A percentile compares a stretch with the other conserved stretches of the same genome.
These are phyloP conservation scores for Trypethelium eluteriae DNA, from an alignment of 495 filamentous ascomycete species.

Conservation along the genomic window DNA sequence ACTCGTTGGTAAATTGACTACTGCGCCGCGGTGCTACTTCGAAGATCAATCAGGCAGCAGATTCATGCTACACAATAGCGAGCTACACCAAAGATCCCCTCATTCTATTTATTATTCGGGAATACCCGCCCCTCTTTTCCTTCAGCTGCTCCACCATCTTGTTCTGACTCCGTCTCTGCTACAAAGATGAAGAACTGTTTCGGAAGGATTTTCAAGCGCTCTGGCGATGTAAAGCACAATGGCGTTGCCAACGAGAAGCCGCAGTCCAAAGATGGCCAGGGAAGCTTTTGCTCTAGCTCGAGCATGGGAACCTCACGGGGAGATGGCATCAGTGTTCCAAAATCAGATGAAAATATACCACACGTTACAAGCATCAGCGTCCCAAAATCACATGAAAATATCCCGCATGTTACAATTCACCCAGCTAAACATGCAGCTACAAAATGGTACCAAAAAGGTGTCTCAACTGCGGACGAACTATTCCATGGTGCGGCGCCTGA, in stretches of 20 bases:
- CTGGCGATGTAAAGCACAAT: background rate
- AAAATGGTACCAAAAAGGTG: background rate
- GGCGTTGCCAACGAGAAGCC: background rate
- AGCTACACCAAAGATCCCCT: no score
- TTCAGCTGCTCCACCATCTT: no score
- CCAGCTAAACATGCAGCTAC: slow-evolving; percentile 8
- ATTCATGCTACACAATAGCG: background rate
- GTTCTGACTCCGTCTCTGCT: background rate
- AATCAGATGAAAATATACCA: no score
- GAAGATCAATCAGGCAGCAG: background rate
- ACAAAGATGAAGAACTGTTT: background rate
- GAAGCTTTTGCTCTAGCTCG: background rate
- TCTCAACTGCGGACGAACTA: slow-evolving; percentile 2
- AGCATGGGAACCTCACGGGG: background rate
- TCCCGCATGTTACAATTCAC: slow-evolving; percentile 11
- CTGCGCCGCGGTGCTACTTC: background rate
- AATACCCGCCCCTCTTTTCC: background rate
- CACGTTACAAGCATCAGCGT: no score
- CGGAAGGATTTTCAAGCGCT: background rate
- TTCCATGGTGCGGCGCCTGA: background rate
- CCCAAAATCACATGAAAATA: background rate
- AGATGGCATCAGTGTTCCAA: background rate
- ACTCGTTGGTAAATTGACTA: background rate
- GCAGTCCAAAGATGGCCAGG: background rate
- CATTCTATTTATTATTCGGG: no score